A percentile compares a stretch with the other conserved stretches of the same genome.
These are phyloP conservation scores for Venturia nashicola DNA, from an alignment of 2,329 filamentous ascomycete genomes.

Conservation along the genomic window DNA sequence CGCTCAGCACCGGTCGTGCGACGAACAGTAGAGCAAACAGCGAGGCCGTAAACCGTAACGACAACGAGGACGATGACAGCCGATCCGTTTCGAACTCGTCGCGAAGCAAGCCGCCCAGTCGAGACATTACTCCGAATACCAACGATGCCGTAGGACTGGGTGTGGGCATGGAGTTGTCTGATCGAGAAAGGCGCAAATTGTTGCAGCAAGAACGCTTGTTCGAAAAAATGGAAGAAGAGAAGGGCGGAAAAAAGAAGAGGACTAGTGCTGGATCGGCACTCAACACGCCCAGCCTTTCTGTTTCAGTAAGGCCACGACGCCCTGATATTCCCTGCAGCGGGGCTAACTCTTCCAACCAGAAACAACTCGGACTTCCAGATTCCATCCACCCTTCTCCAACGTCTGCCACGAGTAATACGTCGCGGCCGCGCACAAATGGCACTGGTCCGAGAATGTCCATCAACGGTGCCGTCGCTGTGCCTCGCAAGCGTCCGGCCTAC, in stretches of 20 bases:
- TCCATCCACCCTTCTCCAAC: conserved; percentile 19
- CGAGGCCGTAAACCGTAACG: conserved; percentile 37
- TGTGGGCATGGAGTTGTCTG: conserved; percentile 41
- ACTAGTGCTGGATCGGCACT: conserved; percentile 42
- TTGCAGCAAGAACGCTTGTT: conserved; percentile 51
- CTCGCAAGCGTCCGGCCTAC: conserved; percentile 22
- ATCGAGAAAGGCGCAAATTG: conserved; percentile 50
- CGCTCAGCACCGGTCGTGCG: conserved; percentile 38
- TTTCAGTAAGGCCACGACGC: conserved; percentile 18
- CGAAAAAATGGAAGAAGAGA: conserved; percentile 46
- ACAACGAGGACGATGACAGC: conserved; percentile 45
- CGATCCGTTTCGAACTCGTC: conserved; percentile 46
- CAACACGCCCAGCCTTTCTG: conserved; percentile 35
- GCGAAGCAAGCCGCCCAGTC: conserved; percentile 43
- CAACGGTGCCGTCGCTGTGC: conserved; percentile 16
- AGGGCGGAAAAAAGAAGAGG: conserved; percentile 39
- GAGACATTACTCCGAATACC: conserved; percentile 48
- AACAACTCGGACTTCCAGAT: conserved; percentile 23
- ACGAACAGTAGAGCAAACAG: conserved; percentile 49
- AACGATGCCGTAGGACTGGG: conserved; percentile 27
- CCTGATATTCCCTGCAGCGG: conserved; percentile 9
- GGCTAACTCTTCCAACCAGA: conserved; percentile 14
- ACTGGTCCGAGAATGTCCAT: background rate
- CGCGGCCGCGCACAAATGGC: conserved; percentile 4
- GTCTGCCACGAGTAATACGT: conserved; percentile 15